Conservation (phyloP, 2,329 filamentous ascomycete genomes). For the Ophiostoma ulmi region DNA sequence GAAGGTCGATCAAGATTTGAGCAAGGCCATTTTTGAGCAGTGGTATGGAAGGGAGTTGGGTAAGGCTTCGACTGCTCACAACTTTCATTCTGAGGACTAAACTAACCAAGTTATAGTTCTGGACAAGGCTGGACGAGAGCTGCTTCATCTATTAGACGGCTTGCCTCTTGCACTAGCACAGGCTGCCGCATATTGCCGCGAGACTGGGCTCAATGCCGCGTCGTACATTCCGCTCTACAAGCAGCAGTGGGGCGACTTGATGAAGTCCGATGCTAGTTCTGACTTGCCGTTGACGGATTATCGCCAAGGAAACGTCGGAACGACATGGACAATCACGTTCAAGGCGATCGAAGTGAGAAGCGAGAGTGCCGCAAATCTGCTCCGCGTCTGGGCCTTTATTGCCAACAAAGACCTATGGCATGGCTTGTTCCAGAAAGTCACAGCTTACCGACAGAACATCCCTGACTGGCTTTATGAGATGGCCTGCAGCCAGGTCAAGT, state of each 20-base stretch:
- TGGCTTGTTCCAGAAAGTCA: background rate
- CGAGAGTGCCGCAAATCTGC: conserved; percentile 11
- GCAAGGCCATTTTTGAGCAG: conserved; percentile 31
- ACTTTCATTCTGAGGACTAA: background rate
- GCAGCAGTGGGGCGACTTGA: background rate
- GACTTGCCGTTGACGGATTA: background rate
- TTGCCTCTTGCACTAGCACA: conserved; percentile 31
- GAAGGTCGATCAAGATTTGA: conserved; percentile 29
- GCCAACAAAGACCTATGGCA: conserved; percentile 17
- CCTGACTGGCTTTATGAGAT: background rate
- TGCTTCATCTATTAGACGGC: conserved; percentile 26
- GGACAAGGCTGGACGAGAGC: conserved; percentile 25
- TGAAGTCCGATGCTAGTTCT: background rate
- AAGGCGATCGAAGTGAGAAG: conserved; percentile 11
- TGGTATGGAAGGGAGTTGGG: conserved; percentile 29
- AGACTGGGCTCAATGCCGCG: background rate
- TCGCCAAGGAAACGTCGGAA: background rate
- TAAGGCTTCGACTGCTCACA: conserved; percentile 12
- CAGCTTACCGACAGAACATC: background rate
- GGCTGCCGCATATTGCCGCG: conserved; percentile 27
- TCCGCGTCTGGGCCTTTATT: conserved; percentile 17
- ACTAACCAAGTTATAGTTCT: conserved; percentile 19
- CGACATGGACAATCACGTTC: conserved; percentile 13
- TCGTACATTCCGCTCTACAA: conserved; percentile 11
- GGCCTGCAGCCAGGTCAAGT: background rate